Percentiles rank a stretch among this genome's conserved stretches.
Evolutionary conservation across 148 eudicot species (phyloP).

Genomic region (Nepenthes gracilis): DNA sequence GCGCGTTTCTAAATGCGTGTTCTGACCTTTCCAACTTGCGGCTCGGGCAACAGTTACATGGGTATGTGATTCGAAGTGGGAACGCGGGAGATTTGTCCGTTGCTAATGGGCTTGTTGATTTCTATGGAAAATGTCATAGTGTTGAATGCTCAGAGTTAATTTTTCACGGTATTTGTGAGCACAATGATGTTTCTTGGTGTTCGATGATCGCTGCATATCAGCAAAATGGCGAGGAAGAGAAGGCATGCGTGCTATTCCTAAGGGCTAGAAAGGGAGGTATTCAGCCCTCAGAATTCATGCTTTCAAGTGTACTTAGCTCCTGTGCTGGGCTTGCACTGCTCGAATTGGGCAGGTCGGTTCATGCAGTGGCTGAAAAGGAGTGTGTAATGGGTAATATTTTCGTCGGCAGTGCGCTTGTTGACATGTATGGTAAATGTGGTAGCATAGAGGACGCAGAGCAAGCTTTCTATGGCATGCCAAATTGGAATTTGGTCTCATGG

Average conservation of each 20-base stretch:
- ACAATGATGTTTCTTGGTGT: conserved; percentile 49
- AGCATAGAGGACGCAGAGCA: conserved; percentile 43
- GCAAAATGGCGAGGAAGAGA: conserved; percentile 44
- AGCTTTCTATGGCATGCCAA: conserved; percentile 26
- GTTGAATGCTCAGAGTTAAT: conserved; percentile 25
- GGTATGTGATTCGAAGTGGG: conserved; percentile 31
- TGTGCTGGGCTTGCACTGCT: conserved; percentile 43
- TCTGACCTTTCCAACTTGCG: conserved; percentile 21
- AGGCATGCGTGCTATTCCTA: conserved; percentile 30
- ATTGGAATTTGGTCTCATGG: conserved; percentile 38
- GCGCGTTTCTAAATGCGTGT: conserved; percentile 44
- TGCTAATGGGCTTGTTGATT: conserved; percentile 47
- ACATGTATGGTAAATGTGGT: conserved; percentile 69
- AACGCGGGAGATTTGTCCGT: conserved; percentile 33
- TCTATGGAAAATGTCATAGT: conserved; percentile 44
- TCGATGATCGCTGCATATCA: conserved; percentile 45
- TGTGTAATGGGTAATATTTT: conserved; percentile 25
- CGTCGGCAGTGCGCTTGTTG: conserved; percentile 54
- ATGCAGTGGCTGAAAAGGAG: conserved; percentile 38
- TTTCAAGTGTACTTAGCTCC: conserved; percentile 54
- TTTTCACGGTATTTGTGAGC: conserved; percentile 18
- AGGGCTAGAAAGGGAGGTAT: conserved; percentile 20
- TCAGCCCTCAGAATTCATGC: conserved; percentile 36
- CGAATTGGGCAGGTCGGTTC: conserved; percentile 39
- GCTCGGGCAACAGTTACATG: conserved; percentile 34